Base-by-base conservation (phyloP, 768 basidiomycete species). In the Lyophyllum semitale region DNA sequence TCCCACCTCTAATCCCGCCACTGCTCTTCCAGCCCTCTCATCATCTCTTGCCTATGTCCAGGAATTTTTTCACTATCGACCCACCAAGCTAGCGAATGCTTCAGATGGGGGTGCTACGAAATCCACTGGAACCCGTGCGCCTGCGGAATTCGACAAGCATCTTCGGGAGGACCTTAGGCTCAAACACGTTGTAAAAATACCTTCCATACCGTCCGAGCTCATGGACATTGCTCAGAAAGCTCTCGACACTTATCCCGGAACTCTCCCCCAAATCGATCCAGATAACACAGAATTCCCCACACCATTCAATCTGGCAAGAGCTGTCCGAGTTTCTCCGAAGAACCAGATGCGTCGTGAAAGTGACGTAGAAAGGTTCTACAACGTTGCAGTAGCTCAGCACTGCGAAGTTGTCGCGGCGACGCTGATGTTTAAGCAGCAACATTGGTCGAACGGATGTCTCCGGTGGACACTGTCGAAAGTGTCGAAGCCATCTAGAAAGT, bases 371-470 rank as follows among this genome's bases (percentile, higher is more conserved):
- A 13, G 6, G 7, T 17, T 47, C 5, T 61, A 55, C 18, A 11
- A 9, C 2, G n/a, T 1, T 1, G 35, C 22, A 6, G 41, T 43
- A 25, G 58, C 33, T 3, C 7, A 4, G 1, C 29, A 41, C 11
- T 59, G 61, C 23, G 13, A n/a, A 3, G 9, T 23, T 13, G 43
- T 62, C n/a, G 61, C 58, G 22, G 48, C 52, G 12, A 57, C 58
- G 3, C 35, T 62, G 15, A 52, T 49, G 3, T 53, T 53, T 27
- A 15, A 42, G n/a, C 46, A 18, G 2, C 25, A 43, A 3, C 1
- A 20, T 9, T 57, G 58, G 54, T 42, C 15, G 17, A 2, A n/a
- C 6, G 20, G 17, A 1, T 29, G 22, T 13, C 35, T 62, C 7
- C 2, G 20, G 13, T 59, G 52, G 44, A 43, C 26, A 40, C 22